These are phyloP conservation scores for Medicago truncatula DNA, from an alignment of 306 rosid species.

Conservation along the genomic window MtrunA17r5.0-ANR NC_053043.1:21342501-21343000, in stretches of 20 bases:
- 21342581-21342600: not conserved
- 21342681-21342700: not conserved
- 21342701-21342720: not conserved
- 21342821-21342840: no score
- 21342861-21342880: no score
- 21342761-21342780: no score
- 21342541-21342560: not conserved
- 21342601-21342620: not conserved
- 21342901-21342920: no score
- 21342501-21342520: not conserved
- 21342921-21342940: no score
- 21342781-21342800: no score
- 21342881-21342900: no score
- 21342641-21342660: not conserved
- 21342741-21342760: not conserved
- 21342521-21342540: not conserved
- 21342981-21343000: no score
- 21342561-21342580: not conserved
- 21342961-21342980: no score
- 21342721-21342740: slow-evolving; percentile 5
- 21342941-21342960: no score
- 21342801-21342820: no score
- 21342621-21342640: not conserved
- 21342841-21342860: no score
- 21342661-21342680: not conserved